Evolutionary conservation across 2,329 filamentous ascomycete genomes (phyloP).

Genomic region (Colletotrichum siamense): DNA sequence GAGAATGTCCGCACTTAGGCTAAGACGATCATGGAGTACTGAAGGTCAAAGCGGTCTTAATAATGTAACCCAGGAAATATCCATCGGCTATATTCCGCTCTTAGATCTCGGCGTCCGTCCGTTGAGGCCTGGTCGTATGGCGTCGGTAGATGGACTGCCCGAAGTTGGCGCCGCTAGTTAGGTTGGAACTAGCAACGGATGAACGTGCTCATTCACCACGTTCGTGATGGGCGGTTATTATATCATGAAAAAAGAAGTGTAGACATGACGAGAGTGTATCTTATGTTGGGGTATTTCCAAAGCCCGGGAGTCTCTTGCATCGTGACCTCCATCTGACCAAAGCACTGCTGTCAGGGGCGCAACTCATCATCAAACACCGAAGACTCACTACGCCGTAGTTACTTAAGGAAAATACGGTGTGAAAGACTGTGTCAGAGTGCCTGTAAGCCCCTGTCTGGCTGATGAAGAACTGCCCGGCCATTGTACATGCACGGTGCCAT

Average conservation of each 20-base stretch:
- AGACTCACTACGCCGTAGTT: accelerated
- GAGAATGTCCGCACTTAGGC: neutral
- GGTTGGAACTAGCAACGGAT: neutral
- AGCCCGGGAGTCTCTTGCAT: accelerated
- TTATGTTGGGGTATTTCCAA: neutral
- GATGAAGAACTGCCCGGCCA: neutral
- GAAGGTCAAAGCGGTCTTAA: neutral
- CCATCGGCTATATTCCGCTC: neutral
- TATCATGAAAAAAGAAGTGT: neutral
- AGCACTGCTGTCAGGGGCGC: accelerated
- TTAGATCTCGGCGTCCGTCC: neutral
- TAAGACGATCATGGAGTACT: neutral
- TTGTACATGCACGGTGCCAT: neutral
- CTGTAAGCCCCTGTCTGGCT: neutral
- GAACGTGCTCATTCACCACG: neutral
- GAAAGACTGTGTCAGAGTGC: neutral
- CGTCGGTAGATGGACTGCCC: neutral
- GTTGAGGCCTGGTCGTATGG: neutral
- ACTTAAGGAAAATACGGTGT: neutral
- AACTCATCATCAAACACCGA: accelerated
- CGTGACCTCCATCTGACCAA: neutral
- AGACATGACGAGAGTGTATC: accelerated
- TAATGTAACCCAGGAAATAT: neutral
- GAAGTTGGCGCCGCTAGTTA: neutral
- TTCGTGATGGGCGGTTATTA: neutral